Conservation (phyloP, 2,329 filamentous ascomycete species). For the Penicillium decumbens region DNA sequence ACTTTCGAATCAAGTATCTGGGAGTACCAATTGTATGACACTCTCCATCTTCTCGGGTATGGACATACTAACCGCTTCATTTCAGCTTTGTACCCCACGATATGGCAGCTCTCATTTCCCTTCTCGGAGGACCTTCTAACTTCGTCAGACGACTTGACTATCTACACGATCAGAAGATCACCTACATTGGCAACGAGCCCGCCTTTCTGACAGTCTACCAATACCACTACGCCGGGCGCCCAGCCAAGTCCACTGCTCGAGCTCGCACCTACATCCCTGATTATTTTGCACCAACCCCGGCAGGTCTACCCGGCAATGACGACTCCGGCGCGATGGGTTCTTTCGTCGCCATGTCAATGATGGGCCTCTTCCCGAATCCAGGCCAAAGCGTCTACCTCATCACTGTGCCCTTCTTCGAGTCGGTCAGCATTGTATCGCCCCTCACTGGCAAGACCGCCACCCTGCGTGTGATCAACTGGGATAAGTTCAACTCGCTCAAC, state of each 20-base stretch:
- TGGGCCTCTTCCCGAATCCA: constrained; percentile 64
- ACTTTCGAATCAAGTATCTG: constrained; percentile 37
- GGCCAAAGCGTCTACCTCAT: constrained; percentile 67
- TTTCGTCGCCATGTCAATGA: constrained; percentile 61
- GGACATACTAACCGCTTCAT: constrained; percentile 43
- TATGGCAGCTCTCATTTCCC: constrained; percentile 51
- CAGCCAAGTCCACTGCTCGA: constrained; percentile 47
- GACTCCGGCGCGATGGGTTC: constrained; percentile 65
- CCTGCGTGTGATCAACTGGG: constrained; percentile 53
- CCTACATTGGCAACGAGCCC: constrained; percentile 63
- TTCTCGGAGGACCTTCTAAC: constrained; percentile 54
- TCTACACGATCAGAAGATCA: constrained; percentile 59
- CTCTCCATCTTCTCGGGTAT: constrained; percentile 26
- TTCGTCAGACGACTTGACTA: constrained; percentile 60
- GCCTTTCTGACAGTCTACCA: constrained; percentile 61
- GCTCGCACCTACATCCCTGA: constrained; percentile 60
- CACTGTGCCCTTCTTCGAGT: constrained; percentile 61
- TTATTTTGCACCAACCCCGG: constrained; percentile 54
- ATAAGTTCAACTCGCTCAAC: constrained; percentile 43
- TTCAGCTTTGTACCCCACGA: constrained; percentile 51
- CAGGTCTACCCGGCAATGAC: constrained; percentile 63
- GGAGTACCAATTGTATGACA: constrained; percentile 49
- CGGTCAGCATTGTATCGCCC: constrained; percentile 55
- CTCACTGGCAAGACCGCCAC: constrained; percentile 58
- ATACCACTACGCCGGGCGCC: constrained; percentile 64